Conservation (phyloP, 2,329 filamentous ascomycete species). For the Botrytis galanthina region DNA sequence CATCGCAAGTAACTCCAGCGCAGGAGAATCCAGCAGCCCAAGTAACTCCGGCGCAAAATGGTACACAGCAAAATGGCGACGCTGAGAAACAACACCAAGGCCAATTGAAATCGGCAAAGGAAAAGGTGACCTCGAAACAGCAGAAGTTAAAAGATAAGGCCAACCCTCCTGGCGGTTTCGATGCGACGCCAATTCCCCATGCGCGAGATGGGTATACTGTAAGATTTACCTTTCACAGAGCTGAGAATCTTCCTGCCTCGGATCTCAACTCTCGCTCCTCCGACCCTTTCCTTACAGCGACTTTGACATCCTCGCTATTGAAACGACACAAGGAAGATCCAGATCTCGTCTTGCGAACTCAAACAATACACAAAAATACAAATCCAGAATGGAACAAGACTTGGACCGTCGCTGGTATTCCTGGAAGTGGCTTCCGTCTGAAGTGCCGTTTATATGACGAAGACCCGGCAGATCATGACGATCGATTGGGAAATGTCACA, state of each 20-base stretch:
- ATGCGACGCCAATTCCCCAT: slow-evolving; percentile 72
- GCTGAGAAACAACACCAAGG: slow-evolving; percentile 13
- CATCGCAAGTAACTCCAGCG: background rate
- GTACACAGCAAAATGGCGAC: background rate
- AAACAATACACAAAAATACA: slow-evolving; percentile 67
- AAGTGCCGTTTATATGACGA: slow-evolving; percentile 90
- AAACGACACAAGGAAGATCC: slow-evolving; percentile 85
- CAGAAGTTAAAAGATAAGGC: slow-evolving; percentile 36
- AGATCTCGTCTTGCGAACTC: slow-evolving; percentile 68
- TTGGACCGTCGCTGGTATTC: slow-evolving; percentile 88
- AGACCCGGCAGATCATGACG: slow-evolving; percentile 80
- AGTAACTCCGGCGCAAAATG: background rate
- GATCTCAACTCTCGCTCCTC: slow-evolving; percentile 76
- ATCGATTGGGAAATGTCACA: slow-evolving; percentile 83
- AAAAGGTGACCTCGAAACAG: slow-evolving; percentile 37
- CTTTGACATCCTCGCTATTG: slow-evolving; percentile 64
- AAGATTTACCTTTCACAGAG: slow-evolving; percentile 79
- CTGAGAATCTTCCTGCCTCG: slow-evolving; percentile 75
- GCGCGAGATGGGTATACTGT: slow-evolving; percentile 78
- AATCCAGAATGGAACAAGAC: slow-evolving; percentile 80
- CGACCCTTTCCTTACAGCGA: slow-evolving; percentile 78
- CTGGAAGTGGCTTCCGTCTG: slow-evolving; percentile 73
- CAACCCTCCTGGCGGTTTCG: slow-evolving; percentile 63
- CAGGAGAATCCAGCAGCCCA: background rate
- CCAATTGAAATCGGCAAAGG: slow-evolving; percentile 29